phyloP scores from a whole-genome alignment of 2,329 filamentous ascomycete species.

The Phialophora chinensis region DNA sequence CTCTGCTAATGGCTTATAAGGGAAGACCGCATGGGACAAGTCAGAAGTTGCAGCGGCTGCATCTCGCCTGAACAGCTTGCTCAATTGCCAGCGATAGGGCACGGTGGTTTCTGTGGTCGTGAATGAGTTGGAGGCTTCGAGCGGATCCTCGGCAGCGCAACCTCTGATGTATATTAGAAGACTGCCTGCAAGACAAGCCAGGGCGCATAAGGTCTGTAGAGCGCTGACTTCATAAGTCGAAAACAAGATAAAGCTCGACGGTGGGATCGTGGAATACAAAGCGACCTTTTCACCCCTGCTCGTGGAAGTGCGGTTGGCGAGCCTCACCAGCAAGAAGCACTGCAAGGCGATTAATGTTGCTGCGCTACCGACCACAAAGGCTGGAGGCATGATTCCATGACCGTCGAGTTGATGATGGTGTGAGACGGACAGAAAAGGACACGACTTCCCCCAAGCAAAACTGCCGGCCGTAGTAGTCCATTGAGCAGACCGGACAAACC shows the following conservation, averaged over 20 bases:
- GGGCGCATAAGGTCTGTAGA: not conserved
- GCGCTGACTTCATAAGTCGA: not conserved
- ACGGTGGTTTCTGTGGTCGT: not conserved
- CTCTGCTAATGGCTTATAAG: conserved; percentile 27
- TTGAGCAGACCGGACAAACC: not conserved
- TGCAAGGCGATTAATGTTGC: conserved; percentile 1
- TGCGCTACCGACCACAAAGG: not conserved
- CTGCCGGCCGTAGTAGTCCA: not conserved
- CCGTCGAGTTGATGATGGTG: not conserved
- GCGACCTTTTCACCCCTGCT: conserved; percentile 5
- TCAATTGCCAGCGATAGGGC: not conserved
- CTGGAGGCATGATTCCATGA: not conserved
- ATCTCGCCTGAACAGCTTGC: not conserved
- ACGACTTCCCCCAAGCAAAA: not conserved
- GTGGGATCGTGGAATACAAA: not conserved
- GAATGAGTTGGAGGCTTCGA: not conserved
- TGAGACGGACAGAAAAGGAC: not conserved
- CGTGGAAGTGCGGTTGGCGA: not conserved
- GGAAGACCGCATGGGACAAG: not conserved
- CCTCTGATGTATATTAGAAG: not conserved
- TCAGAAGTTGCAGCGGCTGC: not conserved
- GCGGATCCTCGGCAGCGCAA: not conserved
- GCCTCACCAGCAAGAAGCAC: conserved; percentile 10
- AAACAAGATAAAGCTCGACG: conserved; percentile 6
- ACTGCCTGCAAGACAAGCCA: not conserved